Evolutionary conservation across 2,329 filamentous ascomycete species (phyloP), one percentile per base, ranked within the genome.

Genomic region (Claviceps pazoutovae): DNA sequence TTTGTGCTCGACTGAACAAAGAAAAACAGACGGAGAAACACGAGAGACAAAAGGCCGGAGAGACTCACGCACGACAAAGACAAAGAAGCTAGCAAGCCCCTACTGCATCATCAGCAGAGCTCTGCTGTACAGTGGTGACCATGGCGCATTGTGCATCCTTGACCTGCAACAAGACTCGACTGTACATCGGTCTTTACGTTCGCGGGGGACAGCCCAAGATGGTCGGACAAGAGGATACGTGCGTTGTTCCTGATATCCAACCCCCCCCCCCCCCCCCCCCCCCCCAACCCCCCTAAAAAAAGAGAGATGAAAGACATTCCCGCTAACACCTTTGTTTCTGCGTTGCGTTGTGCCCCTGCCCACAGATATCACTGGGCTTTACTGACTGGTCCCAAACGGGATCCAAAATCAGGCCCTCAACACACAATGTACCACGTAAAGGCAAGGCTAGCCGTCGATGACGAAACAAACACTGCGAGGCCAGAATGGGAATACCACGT

Each of bases 281-380:
- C 8, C 17, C 1, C 16, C 5, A n/a, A n/a, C 14, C 14, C 14
- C 14, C 17, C 17, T 19, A 19, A 21, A 43, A 11, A 14, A 17
- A 5, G 13, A 11, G 19, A 5, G 17, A 43, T 13, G 8, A 43
- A 11, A 21, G n/a, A 4, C 30, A 4, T n/a, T n/a, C 26, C 17
- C 46, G 34, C 50, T 51, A 39, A 51, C 37, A n/a, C 26, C 26
- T 34, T 17, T 49, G 13, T 23, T 45, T 14, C 16, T 36, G 11
- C 9, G 16, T 13, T 26, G 4, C 23, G 14, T 14, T n/a, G 13
- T 34, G 30, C 21, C 7, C 9, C 9, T 9, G 2, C 2, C 8
- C 14, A n/a, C 9, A 54, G 53, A 8, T 54, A 54, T 34, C 53
- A 54, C 45, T 54, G 53, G 53, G 51, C 53, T 14, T 26, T 54